phyloP scores from a whole-genome alignment of 208 protist species.

The Crithidia mellificae region DNA sequence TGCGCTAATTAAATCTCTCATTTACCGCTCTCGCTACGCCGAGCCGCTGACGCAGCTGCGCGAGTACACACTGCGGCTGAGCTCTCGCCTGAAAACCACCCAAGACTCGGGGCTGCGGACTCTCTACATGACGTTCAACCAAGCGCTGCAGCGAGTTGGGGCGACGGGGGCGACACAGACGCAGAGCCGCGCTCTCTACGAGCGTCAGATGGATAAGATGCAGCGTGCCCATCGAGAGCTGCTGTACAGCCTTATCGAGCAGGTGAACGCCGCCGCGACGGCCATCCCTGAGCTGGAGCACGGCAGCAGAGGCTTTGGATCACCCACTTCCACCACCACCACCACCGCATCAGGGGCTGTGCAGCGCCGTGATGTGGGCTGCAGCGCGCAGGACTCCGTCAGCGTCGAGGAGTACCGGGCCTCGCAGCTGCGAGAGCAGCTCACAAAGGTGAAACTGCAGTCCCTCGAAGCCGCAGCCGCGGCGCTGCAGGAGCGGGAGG shows the following conservation, averaged over 20 bases:
- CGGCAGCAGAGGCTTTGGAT: neutral
- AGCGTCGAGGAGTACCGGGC: conserved; percentile 55
- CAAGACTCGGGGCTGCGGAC: conserved; percentile 43
- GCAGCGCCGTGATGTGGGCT: conserved; percentile 35
- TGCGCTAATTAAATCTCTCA: conserved; percentile 40
- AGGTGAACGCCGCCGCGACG: conserved; percentile 35
- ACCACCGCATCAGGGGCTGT: too few relatives aligned
- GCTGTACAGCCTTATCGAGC: conserved; percentile 48
- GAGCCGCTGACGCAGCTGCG: conserved; percentile 44
- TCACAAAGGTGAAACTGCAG: conserved; percentile 36
- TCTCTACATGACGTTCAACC: conserved; percentile 42
- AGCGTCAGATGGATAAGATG: conserved; percentile 52
- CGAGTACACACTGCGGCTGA: conserved; percentile 47
- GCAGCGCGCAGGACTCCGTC: conserved; percentile 33
- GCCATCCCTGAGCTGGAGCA: conserved; percentile 35
- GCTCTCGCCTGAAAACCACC: conserved; percentile 49
- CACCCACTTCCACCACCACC: too few relatives aligned
- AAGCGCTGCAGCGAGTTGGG: conserved; percentile 15
- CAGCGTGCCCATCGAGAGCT: conserved; percentile 57
- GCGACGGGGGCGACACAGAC: neutral
- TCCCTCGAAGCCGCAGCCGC: conserved; percentile 30
- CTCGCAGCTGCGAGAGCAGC: conserved; percentile 51
- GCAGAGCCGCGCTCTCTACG: conserved; percentile 39
- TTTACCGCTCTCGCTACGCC: conserved; percentile 44
- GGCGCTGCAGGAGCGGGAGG: conserved; percentile 23